Base-by-base conservation (phyloP, 2,329 filamentous ascomycete genomes). In the Colletotrichum shisoi region DNA sequence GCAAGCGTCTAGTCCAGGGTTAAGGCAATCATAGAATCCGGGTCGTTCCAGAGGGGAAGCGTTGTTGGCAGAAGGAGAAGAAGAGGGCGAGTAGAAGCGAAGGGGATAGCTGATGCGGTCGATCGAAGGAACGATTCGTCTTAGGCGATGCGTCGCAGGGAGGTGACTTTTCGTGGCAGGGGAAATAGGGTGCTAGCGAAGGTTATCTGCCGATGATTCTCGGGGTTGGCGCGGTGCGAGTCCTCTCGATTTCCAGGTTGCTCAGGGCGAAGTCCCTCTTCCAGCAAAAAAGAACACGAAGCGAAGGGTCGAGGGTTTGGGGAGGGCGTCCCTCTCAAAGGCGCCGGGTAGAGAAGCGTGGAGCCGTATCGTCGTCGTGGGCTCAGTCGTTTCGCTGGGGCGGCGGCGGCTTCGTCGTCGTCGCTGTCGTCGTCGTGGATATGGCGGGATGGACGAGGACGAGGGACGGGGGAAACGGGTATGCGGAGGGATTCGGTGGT, bases 151-250 rank as follows among this genome's bases (percentile, higher is more conserved):
- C 17, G 42, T 49, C 48, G 57, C 46, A 49, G 42, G 42, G 62
- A 56, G 62, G 40, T 48, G 46, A 40, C 27, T 57, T 67, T 57
- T 44, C 27, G 63, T 67, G 63, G 63, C 63, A 67, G 63, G 63
- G 58, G 39, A 57, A 46, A 24, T 3, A 44, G 46, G 45, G 57
- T 27, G 59, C 63, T 57, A 67, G 63, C 63, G 63, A 67, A 40
- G 39, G 63, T 67, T 67, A 67, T 63, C 63, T 67, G 63, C 63
- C 63, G 37, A 57, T 31, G 49, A 62, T 46, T 61, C n/a, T 46
- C 46, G 21, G 39, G 39, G 52, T 52, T 61, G 62, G 49, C 34
- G 57, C 21, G 48, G 49, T 61, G 46, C 27, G 13, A 12, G 13
- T 57, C 24, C 24, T 58, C 49, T 37, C 40, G 39, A 53, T 39